Percentiles rank a stretch among this genome's conserved stretches.
Conservation (phyloP, 2,329 filamentous ascomycete genomes). For the Sphaerostilbella broomeana region DNA sequence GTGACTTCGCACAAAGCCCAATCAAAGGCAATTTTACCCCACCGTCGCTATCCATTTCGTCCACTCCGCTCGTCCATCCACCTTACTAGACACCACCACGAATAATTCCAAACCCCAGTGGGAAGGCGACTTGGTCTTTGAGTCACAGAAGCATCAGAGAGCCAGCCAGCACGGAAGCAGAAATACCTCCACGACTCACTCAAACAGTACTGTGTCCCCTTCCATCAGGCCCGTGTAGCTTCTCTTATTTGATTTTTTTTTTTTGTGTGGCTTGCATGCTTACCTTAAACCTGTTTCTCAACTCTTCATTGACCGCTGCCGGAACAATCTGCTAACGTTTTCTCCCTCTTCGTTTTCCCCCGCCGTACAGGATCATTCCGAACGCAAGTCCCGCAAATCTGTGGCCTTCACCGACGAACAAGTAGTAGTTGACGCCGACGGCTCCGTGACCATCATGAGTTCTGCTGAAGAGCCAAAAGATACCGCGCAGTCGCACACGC, state of each 20-base stretch:
- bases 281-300: not conserved
- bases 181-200: too few relatives aligned
- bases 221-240: conserved; percentile 4
- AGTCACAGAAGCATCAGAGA: conserved; percentile 12
- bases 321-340: conserved; percentile 15
- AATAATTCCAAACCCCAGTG: conserved; percentile 1
- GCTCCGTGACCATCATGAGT: conserved; percentile 71
- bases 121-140: not conserved
- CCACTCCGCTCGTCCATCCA: conserved; percentile 8
- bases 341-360: conserved; percentile 17
- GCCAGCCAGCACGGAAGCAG: conserved; percentile 8
- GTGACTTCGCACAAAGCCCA: conserved; percentile 6
- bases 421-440: conserved; percentile 83
- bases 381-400: conserved; percentile 79
- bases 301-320: not conserved
- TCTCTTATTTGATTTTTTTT: not conserved
- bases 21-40: conserved; percentile 13
- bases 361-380: conserved; percentile 27
- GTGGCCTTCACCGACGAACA: conserved; percentile 88
- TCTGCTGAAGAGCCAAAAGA: conserved; percentile 69
- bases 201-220: conserved; percentile 8
- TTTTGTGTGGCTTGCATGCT: not conserved
- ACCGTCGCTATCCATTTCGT: conserved; percentile 4
- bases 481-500: conserved; percentile 72
- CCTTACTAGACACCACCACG: conserved; percentile 4